Conservation (phyloP, 2,329 filamentous ascomycete species). For the Botrytis galanthina region DNA sequence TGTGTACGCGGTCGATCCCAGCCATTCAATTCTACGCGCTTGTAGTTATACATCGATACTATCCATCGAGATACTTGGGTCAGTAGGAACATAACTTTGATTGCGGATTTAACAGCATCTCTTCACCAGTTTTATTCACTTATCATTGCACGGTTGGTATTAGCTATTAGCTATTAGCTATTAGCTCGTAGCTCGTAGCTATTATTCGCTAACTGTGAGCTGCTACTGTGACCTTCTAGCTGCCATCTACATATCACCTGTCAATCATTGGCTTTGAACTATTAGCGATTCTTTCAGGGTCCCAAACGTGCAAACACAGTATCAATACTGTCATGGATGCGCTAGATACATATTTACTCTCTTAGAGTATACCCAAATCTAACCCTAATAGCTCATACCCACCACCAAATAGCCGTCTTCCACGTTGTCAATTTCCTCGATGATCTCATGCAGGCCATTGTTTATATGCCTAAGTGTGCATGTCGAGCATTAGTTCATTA, state of each 20-base stretch:
- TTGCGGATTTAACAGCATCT: neutral
- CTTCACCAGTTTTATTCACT: neutral
- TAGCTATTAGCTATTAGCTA: neutral
- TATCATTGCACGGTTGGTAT: neutral
- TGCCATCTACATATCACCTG: neutral
- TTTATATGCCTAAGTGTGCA: neutral
- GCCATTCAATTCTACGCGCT: slow-evolving; percentile 1
- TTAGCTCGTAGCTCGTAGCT: neutral
- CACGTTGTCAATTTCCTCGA: neutral
- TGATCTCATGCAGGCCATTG: neutral
- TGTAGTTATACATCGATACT: neutral
- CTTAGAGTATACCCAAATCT: neutral
- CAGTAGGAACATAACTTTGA: no score
- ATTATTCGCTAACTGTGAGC: no score
- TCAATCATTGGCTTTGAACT: neutral
- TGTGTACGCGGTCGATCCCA: neutral
- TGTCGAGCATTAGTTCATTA: slow-evolving; percentile 1
- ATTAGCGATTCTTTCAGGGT: neutral
- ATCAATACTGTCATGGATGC: neutral
- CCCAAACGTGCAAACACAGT: neutral
- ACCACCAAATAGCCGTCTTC: neutral
- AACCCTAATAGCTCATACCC: neutral
- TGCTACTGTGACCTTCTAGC: neutral
- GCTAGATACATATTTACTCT: neutral
- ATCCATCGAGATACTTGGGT: no score